Evolutionary conservation across 208 protist genomes (phyloP), one percentile per base, ranked within the genome.

Genomic region (Naegleria gruberi): DNA sequence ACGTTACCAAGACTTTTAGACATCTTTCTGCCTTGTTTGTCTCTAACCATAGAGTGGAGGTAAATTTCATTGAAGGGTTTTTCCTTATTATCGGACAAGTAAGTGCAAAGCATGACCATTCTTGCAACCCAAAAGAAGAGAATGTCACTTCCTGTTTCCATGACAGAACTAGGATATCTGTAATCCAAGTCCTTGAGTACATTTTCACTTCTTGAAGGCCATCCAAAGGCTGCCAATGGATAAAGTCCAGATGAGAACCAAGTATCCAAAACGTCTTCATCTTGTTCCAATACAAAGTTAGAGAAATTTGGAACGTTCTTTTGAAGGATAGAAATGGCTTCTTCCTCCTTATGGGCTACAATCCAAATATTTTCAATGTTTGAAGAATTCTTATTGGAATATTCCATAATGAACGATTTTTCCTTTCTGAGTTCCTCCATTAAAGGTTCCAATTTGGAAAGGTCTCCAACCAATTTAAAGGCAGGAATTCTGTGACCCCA

Each of bases 41-140:
- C 99, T 90, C 99, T 95, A 81, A 99, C 98, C 95, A 99, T 98
- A 44, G 98, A 95, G 93, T 99, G 99, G 34, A 99, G 92, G 0
- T 83, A 88, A 47, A 92, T 94, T 82, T 97, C 94, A 87, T 95
- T 94, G 93, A 99, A 99, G 19, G 99, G 99, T 44, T 98, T 94
- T 92, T 98, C 90, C 41, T 94, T 96, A 15, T 96, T 99, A 41
- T 99, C 95, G 90, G 98, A 93, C 12, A 98, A 92, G 82, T 65
- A 65, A 30, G 51, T 30, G 30, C 97, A 97, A 83, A 99, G 96
- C 99, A 99, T 99, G 30, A 99, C 98, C 99, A 99, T 99, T 90
- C 99, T 94, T n/a, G 99, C 99, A 6, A 99, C 99, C 99, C 99
- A 99, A 94, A 99, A 99, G 95, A 99, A 99, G 37, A 99, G 90